Conservation (phyloP, 768 basidiomycete species). For the Rhizopogon vesiculosus region DNA sequence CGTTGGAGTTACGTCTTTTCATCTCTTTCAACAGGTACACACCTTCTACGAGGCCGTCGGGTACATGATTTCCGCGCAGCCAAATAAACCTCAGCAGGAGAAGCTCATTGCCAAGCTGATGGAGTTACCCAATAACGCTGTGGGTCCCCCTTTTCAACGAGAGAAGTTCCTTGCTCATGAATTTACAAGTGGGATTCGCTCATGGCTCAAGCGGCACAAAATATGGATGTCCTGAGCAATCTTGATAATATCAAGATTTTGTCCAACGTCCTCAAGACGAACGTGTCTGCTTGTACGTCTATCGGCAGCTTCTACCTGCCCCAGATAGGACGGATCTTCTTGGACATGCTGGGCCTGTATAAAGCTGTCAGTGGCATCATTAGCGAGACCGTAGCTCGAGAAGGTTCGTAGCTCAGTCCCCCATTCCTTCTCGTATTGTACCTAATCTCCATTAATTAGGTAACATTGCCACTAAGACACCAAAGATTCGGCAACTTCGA, state of each 20-base stretch:
- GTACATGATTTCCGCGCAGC: slow-evolving; percentile 99
- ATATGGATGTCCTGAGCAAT: slow-evolving; percentile 86
- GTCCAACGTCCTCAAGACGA: slow-evolving; percentile 96
- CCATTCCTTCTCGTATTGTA: background rate
- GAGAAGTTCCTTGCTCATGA: background rate
- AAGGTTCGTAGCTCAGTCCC: slow-evolving; percentile 46
- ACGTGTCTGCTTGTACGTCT: slow-evolving; percentile 95
- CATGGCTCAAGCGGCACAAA: slow-evolving; percentile 93
- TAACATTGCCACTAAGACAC: slow-evolving; percentile 90
- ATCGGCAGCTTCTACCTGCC: slow-evolving; percentile 97
- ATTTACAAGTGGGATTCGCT: slow-evolving; percentile 84
- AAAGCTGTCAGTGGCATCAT: slow-evolving; percentile 97
- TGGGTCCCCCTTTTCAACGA: slow-evolving; percentile 32
- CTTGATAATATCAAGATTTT: slow-evolving; percentile 95
- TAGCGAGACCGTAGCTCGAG: slow-evolving; percentile 83
- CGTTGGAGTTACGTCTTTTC: slow-evolving; percentile 7
- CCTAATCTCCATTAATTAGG: slow-evolving; percentile 40
- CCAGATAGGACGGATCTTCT: slow-evolving; percentile 93
- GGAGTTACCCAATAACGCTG: slow-evolving; percentile 96
- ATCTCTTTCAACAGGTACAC: slow-evolving; percentile 52
- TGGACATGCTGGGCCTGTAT: slow-evolving; percentile 98
- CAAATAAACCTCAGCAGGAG: slow-evolving; percentile 96
- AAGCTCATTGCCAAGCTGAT: slow-evolving; percentile 92
- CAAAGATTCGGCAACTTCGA: slow-evolving; percentile 88
- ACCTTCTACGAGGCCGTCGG: slow-evolving; percentile 99